These are phyloP conservation scores for Aspergillus persii DNA, from an alignment of 2,329 filamentous ascomycete genomes.

Conservation along the genomic window DNA sequence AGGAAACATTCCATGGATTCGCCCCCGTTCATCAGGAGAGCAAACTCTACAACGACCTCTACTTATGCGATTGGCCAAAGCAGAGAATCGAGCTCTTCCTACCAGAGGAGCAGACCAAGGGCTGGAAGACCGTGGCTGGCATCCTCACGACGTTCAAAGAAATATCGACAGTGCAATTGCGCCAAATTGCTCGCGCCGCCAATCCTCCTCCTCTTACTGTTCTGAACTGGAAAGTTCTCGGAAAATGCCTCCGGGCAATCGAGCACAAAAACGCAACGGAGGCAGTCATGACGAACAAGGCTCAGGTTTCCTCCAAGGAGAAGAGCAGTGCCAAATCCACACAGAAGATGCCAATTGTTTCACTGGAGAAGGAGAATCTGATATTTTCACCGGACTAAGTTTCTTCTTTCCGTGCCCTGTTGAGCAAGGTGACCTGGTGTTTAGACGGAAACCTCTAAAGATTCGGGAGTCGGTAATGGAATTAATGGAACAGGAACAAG, in stretches of 20 bases:
- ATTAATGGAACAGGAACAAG: no score
- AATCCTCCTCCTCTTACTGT: slow-evolving; percentile 19
- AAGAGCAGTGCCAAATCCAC: background rate
- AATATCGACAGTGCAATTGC: slow-evolving; percentile 22
- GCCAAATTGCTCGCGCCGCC: slow-evolving; percentile 19
- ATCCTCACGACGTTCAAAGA: slow-evolving; percentile 27
- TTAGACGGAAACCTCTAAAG: no score
- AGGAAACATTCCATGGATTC: slow-evolving; percentile 23
- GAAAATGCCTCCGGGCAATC: slow-evolving; percentile 10
- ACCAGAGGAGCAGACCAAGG: slow-evolving; percentile 20
- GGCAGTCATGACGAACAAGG: background rate
- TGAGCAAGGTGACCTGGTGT: background rate
- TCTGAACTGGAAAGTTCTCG: slow-evolving; percentile 23
- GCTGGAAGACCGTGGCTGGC: slow-evolving; percentile 30
- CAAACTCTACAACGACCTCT: slow-evolving; percentile 21
- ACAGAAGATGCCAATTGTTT: background rate
- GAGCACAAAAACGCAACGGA: background rate
- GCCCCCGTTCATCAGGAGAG: slow-evolving; percentile 12
- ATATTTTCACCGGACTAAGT: background rate
- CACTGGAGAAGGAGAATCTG: background rate
- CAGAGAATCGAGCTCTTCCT: slow-evolving; percentile 24
- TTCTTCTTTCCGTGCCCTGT: background rate
- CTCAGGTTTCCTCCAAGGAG: background rate
- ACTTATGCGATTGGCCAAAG: slow-evolving; percentile 14
- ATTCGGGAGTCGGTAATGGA: no score